Conservation (phyloP, 2,329 filamentous ascomycete species). For the Hortaea werneckii region DNA sequence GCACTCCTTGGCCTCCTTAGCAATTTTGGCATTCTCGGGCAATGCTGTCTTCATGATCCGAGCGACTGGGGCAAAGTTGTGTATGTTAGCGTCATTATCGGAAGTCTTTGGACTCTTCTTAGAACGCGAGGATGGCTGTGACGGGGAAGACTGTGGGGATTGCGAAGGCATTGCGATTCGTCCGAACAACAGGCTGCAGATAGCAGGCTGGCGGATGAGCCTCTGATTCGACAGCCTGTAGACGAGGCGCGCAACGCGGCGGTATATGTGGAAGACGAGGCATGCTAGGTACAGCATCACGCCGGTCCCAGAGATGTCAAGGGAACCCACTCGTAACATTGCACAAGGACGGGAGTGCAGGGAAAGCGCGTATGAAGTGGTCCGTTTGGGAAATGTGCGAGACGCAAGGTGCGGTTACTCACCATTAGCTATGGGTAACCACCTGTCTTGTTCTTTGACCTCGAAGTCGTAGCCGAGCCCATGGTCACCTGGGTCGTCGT, state of each 20-base stretch:
- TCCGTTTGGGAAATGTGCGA: constrained; percentile 8
- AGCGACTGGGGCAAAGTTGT: constrained; percentile 89
- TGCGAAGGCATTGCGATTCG: constrained; percentile 36
- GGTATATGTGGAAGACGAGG: constrained; percentile 26
- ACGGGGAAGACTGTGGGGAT: constrained; percentile 24
- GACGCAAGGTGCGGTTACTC: constrained; percentile 42
- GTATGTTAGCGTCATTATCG: constrained; percentile 79
- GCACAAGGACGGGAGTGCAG: constrained; percentile 19
- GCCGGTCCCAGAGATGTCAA: constrained; percentile 23
- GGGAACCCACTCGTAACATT: constrained; percentile 7
- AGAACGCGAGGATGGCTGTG: constrained; percentile 16
- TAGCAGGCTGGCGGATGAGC: constrained; percentile 22
- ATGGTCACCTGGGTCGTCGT: constrained; percentile 66
- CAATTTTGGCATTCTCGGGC: constrained; percentile 94
- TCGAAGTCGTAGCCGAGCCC: constrained; percentile 85
- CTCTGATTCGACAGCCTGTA: constrained; percentile 39
- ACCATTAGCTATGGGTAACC: constrained; percentile 99
- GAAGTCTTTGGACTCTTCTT: constrained; percentile 22
- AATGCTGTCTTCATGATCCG: constrained; percentile 98
- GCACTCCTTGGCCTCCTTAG: constrained; percentile 95
- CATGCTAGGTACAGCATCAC: constrained; percentile 19
- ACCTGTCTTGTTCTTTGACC: constrained; percentile 98
- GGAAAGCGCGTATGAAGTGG: constrained; percentile 12
- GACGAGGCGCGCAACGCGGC: constrained; percentile 37
- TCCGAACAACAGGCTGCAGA: constrained; percentile 23